Percentiles rank a stretch among this genome's conserved stretches.
Conservation (phyloP, 208 protist species). For the Leishmania lainsoni region DNA sequence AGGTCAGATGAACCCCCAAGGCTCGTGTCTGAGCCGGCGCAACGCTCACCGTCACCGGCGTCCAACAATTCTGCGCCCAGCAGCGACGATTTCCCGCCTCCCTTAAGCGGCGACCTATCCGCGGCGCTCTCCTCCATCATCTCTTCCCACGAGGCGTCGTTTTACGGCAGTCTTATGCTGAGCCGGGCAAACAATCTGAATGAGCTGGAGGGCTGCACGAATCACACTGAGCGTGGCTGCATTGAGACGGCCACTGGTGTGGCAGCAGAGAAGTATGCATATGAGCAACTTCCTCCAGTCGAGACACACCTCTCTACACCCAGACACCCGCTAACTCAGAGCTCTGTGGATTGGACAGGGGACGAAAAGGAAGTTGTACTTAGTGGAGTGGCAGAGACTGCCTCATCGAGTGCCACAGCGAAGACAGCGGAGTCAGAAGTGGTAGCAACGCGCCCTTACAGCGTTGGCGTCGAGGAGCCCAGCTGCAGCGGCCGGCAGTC, state of each 20-base stretch:
- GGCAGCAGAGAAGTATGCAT: background rate
- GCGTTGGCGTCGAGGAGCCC: background rate
- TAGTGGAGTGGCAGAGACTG: background rate
- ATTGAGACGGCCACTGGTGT: background rate
- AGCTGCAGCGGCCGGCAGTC: background rate
- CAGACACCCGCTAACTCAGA: background rate
- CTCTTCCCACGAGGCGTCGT: conserved; percentile 26
- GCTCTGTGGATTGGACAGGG: background rate
- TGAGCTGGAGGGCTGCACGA: background rate
- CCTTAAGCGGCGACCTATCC: background rate
- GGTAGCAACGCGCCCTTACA: background rate
- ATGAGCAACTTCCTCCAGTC: background rate
- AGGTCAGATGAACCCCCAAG: background rate
- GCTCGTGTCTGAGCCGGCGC: background rate
- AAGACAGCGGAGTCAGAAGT: background rate
- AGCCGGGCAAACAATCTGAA: background rate
- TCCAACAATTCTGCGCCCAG: background rate
- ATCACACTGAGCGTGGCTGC: background rate
- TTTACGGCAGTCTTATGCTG: conserved; percentile 22
- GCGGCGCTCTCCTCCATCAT: conserved; percentile 19
- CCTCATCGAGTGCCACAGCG: background rate
- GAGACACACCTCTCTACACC: background rate
- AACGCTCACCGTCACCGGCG: background rate
- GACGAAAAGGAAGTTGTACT: background rate
- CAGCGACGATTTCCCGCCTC: background rate